Evolutionary conservation across 1,284 basidiomycete genomes (phyloP), one percentile per base, ranked within the genome.

Genomic region (Melampsora americana): DNA sequence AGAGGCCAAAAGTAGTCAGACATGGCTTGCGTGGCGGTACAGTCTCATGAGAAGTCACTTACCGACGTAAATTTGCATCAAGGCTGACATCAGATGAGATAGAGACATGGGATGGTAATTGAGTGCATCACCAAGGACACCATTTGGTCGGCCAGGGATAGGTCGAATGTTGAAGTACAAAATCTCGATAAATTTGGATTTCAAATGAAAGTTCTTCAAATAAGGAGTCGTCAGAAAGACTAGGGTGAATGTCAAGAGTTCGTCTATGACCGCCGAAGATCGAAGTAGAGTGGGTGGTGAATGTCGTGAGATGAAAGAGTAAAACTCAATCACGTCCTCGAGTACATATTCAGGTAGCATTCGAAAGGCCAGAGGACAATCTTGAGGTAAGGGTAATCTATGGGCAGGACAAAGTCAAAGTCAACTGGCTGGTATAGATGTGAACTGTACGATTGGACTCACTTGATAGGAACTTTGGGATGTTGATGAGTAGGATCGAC

Each of bases 121-220:
- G 77, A 99, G 84, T 35, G 89, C 85, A 77, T 90, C 89, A 42
- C 90, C 92, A 69, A 99, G 85, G 44, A 95, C 87, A 14, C 95
- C 93, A 77, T 87, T 87, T 42, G 88, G 86, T 79, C 90, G 89
- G 50, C 91, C 86, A 14, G 90, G 90, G 80, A 90, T 91, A 14
- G 89, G 88, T 83, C 90, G 88, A 39, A 91, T 88, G 28, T 92
- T 90, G 83, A 90, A 90, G 82, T 92, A 93, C 42, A 97, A 83
- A 7, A 92, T 90, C 91, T 95, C 93, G 78, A 97, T 93, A 61
- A 99, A 90, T 84, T 99, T 97, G n/a, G 93, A 90, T 84, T 97
- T 98, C 79, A 99, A 84, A 86, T 96, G 98, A 0, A 96, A 96
- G 79, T 99, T 99, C 85, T 96, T 97, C 85, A 99, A 94, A 83